These are phyloP conservation scores for Agroathelia rolfsii DNA, from an alignment of 1,284 basidiomycete genomes.

Conservation along the genomic window DNA sequence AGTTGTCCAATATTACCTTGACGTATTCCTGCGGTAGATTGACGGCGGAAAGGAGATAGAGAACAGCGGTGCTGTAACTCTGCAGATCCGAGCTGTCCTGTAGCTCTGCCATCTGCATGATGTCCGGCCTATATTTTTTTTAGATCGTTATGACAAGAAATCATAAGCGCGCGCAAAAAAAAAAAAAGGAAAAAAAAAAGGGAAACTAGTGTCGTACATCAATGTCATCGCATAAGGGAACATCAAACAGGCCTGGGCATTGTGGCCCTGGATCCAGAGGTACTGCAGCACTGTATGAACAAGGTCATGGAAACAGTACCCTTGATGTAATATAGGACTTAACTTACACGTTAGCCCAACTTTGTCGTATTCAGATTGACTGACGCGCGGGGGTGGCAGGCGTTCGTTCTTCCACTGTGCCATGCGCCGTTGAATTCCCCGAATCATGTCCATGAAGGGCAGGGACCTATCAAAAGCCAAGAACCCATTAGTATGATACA, in stretches of 20 bases:
- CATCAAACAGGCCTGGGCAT: conserved; percentile 53
- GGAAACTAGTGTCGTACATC: conserved; percentile 54
- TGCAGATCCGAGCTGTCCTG: conserved; percentile 69
- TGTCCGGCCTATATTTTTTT: conserved; percentile 69
- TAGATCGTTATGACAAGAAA: conserved; percentile 10
- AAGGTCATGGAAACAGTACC: conserved; percentile 12
- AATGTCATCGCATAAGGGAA: conserved; percentile 71
- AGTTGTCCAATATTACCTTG: conserved; percentile 46
- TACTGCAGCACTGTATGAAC: conserved; percentile 56
- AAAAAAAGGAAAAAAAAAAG: conserved; percentile 5
- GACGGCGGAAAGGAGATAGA: conserved; percentile 66
- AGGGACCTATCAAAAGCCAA: conserved; percentile 33
- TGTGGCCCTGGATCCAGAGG: conserved; percentile 69
- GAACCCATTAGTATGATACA: conserved; percentile 4
- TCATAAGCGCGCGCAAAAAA: conserved; percentile 2
- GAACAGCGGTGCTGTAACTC: conserved; percentile 61
- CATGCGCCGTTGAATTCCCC: conserved; percentile 45
- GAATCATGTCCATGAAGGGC: conserved; percentile 46
- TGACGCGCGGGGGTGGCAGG: conserved; percentile 76
- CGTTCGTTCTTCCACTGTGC: conserved; percentile 65
- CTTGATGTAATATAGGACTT: conserved; percentile 3
- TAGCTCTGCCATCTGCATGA: conserved; percentile 73
- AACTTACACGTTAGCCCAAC: conserved; percentile 65
- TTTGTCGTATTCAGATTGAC: conserved; percentile 81
- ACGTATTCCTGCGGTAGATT: conserved; percentile 55